Evolutionary conservation across 345 rosid species (phyloP), one percentile per base, ranked within the genome.

Genomic region (Populus deltoides): DNA sequence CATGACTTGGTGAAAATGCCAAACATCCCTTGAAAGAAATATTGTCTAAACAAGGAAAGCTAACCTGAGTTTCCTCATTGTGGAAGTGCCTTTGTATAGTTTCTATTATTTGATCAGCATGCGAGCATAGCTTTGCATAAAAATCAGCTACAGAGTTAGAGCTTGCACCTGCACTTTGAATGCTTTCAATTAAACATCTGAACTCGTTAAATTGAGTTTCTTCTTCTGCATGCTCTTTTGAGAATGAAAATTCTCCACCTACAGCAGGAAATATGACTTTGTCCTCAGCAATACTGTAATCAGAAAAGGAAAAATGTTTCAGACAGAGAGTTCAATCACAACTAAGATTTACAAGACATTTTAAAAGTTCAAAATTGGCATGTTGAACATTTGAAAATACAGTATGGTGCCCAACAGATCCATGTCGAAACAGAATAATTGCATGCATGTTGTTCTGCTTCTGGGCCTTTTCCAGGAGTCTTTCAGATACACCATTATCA

Each of bases 201-300:
- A 92, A 87, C 83, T 90, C 92, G 53, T 89, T 87, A 77, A 94
- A 92, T 85, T 86, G 96, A 80, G 77, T 89, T 86, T 92, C 92
- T 86, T 94, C 96, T 88, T 92, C 93, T 33, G 90, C 92, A 83
- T 92, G 97, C 85, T 92, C 96, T 82, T 88, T 88, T 43, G 78
- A 81, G 81, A 92, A 94, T 69, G 96, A 92, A 29, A 91, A 83
- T 82, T 91, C 90, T 61, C 85, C 91, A 81, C 88, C 95, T 78
- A 94, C 88, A 24, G 97, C 96, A 71, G 98, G 98, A 85, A 94
- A 94, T 84, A 92, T 92, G 82, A 94, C 89, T 76, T 90, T 88
- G 80, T 91, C 98, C 86, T 94, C 96, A n/a, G 96, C 98, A 83
- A 94, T 83, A 79, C 98, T 94, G 90, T 71, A 81, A 83, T 38